phyloP scores from a whole-genome alignment of 2,329 filamentous ascomycete genomes.

The Cladosporium sp. region DNA sequence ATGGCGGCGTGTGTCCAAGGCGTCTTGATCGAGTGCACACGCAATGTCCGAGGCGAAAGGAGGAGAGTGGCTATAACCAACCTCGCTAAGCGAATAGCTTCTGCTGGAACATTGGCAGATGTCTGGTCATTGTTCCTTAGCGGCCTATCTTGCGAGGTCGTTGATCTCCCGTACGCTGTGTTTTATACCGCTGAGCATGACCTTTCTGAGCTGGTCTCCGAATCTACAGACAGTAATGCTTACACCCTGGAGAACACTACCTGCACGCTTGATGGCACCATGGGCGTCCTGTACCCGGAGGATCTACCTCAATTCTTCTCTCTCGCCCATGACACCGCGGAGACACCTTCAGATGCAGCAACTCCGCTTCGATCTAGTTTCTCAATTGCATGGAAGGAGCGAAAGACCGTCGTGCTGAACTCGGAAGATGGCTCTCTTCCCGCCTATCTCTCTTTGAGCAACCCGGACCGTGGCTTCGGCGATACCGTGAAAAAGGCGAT shows the following conservation, averaged over 20 bases:
- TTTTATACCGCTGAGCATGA: constrained; percentile 28
- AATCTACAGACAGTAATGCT: constrained; percentile 18
- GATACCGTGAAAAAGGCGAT: constrained; percentile 40
- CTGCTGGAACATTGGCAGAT: constrained; percentile 3
- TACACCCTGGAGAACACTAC: constrained; percentile 23
- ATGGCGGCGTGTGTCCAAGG: constrained; percentile 26
- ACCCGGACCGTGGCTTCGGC: constrained; percentile 40
- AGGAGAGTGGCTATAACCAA: constrained; percentile 25
- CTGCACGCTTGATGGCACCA: constrained; percentile 31
- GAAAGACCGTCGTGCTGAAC: constrained; percentile 36
- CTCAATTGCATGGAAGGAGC: constrained; percentile 34
- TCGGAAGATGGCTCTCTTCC: constrained; percentile 36
- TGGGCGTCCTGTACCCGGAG: constrained; percentile 30
- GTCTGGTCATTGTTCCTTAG: constrained; percentile 19
- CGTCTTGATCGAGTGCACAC: constrained; percentile 22
- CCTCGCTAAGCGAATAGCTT: constrained; percentile 27
- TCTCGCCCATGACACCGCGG: constrained; percentile 20
- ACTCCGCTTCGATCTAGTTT: constrained; percentile 29
- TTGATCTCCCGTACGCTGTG: constrained; percentile 17
- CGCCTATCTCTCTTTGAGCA: constrained; percentile 30
- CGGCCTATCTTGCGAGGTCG: constrained; percentile 24
- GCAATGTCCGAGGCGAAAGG: constrained; percentile 24
- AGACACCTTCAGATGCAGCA: constrained; percentile 26
- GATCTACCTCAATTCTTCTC: constrained; percentile 35
- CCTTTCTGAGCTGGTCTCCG: constrained; percentile 18